Conservation (phyloP, 257 asterid genomes). For the Ajuga chamaepitys region DNA sequence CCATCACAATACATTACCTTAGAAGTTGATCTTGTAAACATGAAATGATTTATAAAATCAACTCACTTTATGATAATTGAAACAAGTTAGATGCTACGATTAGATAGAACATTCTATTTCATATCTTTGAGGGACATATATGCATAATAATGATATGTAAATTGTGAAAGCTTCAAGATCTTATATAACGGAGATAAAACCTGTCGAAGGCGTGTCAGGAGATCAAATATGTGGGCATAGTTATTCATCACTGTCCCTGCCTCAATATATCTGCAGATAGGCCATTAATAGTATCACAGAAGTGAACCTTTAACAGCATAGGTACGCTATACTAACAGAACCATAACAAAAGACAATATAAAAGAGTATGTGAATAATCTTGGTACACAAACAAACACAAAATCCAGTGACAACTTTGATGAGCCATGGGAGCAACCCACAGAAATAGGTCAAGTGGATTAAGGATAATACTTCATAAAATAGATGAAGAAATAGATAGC, state of each 20-base stretch:
- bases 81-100: neutral
- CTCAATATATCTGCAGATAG: slow-evolving; percentile 57
- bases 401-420: neutral
- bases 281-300: neutral
- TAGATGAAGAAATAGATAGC: slow-evolving; percentile 22
- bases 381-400: neutral
- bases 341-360: neutral
- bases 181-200: slow-evolving; percentile 26
- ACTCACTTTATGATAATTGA: neutral
- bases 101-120: slow-evolving; percentile 5
- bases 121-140: neutral
- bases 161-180: slow-evolving; percentile 8
- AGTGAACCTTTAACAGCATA: neutral
- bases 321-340: neutral
- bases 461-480: neutral
- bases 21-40: neutral
- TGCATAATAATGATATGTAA: neutral
- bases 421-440: neutral
- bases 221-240: slow-evolving; percentile 94
- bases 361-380: neutral
- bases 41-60: neutral
- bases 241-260: slow-evolving; percentile 76
- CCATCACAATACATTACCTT: neutral
- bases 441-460: neutral
- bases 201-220: slow-evolving; percentile 92